phyloP scores from a whole-genome alignment of 805 yeast species.

The Candida silvicultrix region DNA sequence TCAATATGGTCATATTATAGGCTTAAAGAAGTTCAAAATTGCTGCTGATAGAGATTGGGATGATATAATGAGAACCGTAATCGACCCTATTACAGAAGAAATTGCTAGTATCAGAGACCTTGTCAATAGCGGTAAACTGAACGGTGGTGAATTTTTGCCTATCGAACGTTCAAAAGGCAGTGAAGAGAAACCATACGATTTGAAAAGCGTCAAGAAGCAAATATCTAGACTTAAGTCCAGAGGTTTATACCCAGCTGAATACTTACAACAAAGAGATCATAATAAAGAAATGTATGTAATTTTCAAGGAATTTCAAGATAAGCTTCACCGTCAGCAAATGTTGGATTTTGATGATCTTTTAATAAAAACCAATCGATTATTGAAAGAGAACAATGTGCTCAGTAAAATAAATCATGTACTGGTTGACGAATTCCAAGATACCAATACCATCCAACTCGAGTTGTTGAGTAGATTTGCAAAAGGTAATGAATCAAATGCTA shows the following conservation, averaged over 20 bases:
- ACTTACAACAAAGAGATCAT: constrained; percentile 21
- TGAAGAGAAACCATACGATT: constrained; percentile 8
- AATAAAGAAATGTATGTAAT: constrained; percentile 30
- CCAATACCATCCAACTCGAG: constrained; percentile 69
- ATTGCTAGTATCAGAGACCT: neutral
- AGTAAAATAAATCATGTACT: constrained; percentile 55
- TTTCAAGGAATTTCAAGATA: constrained; percentile 48
- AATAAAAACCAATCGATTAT: constrained; percentile 43
- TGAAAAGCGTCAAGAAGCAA: neutral
- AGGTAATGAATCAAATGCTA: constrained; percentile 30
- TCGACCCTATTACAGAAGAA: constrained; percentile 23
- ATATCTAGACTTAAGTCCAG: constrained; percentile 48
- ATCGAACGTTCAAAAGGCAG: constrained; percentile 2
- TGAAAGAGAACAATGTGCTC: constrained; percentile 22
- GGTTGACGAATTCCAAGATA: constrained; percentile 95
- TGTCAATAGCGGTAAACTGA: neutral
- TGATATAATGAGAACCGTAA: constrained; percentile 37
- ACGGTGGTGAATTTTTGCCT: neutral
- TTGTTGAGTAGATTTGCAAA: constrained; percentile 50
- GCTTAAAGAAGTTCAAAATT: constrained; percentile 40
- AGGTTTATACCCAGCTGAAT: constrained; percentile 40
- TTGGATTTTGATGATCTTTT: constrained; percentile 86
- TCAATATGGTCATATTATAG: constrained; percentile 45
- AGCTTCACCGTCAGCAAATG: constrained; percentile 34
- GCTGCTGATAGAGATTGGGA: constrained; percentile 61